Conservation (phyloP, 345 rosid genomes). For the Salix dunnii region DNA sequence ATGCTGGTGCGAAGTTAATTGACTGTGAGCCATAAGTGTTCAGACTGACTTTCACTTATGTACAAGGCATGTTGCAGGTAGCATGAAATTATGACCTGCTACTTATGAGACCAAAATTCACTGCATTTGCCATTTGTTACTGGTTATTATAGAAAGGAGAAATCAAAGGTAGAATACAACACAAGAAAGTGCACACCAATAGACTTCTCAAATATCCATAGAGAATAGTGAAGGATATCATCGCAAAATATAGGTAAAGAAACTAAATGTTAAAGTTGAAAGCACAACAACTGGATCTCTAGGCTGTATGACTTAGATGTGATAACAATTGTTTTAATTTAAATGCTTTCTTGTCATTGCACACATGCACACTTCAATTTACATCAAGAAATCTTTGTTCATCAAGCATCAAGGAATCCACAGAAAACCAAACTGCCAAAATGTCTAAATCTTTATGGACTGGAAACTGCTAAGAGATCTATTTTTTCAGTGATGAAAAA, state of each 20-base stretch:
- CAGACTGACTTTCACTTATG: background rate
- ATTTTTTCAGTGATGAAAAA: background rate
- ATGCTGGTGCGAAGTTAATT: background rate
- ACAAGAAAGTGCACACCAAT: too few relatives aligned
- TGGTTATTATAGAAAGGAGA: background rate
- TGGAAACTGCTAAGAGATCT: background rate
- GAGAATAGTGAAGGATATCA: too few relatives aligned
- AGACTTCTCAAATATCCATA: too few relatives aligned
- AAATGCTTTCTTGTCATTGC: background rate
- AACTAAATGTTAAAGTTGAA: too few relatives aligned
- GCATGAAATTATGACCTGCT: background rate
- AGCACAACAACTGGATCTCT: background rate
- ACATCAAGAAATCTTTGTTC: background rate
- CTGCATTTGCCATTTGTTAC: background rate
- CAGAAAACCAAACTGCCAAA: background rate
- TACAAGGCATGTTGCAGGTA: background rate
- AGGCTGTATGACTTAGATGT: background rate
- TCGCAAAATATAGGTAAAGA: too few relatives aligned
- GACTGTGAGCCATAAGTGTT: background rate
- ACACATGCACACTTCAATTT: background rate
- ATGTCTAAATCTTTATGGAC: background rate
- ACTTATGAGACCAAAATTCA: background rate
- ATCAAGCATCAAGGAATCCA: background rate
- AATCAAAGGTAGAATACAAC: background rate
- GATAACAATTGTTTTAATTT: background rate